Base-by-base conservation (phyloP, 2,329 filamentous ascomycete genomes). In the Botrytis cinerea region DNA sequence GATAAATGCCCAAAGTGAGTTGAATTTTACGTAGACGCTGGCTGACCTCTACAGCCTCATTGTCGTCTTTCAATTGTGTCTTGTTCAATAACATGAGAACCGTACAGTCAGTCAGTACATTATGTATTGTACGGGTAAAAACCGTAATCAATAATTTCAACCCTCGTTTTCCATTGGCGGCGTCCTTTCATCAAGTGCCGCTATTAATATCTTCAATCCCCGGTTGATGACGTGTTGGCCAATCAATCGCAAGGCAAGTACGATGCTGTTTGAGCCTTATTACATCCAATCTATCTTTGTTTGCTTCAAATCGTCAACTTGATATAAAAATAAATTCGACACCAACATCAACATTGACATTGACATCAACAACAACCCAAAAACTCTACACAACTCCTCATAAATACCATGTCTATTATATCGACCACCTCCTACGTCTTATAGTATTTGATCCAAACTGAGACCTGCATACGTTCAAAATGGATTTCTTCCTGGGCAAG, bases 401-500 rank as follows among this genome's bases (percentile, higher is more conserved):
- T 7, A 59, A 43, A 10, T 1, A 67, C 40, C 20, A 70, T 70
- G 68, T n/a, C 32, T 20, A 28, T 46, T 9, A 9, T 61, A n/a
- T 45, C n/a, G 54, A 38, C 10, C 8, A 20, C 25, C 18, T 43
- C 59, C 28, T 16, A 38, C 10, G 48, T 40, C 32, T 48, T 22
- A 51, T 40, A 32, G 32, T 46, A 67, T 57, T 25, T n/a, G 38
- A 10, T 67, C 16, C 45, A 12, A 16, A 59, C 18, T 25, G 28
- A 40, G 32, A 20, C 51, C 14, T 4, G 59, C 43, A 59, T 45
- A 46, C 22, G 38, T n/a, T 59, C 66, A 73, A 18, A 1, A 81
- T 81, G 80, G 80, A 81, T 7, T 74, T 86, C 66, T 85, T 92
- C 70, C 83, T 92, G 62, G 83, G 85, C 70, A 89, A 89, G 81